Base-by-base conservation (phyloP, 2,329 filamentous ascomycete genomes). In the Penicillium polonicum region DNA sequence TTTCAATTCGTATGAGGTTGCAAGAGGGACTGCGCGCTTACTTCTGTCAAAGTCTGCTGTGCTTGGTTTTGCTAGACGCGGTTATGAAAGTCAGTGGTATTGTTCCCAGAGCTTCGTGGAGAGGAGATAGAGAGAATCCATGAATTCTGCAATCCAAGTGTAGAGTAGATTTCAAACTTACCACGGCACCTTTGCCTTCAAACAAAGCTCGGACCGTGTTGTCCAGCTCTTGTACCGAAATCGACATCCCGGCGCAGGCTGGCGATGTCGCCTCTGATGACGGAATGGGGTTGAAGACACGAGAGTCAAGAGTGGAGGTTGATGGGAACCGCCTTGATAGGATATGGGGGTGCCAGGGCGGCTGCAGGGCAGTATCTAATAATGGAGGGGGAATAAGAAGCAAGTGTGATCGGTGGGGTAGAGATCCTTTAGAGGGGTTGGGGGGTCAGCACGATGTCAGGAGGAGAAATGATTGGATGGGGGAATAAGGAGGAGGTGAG, bases 151-250 rank as follows among this genome's bases (percentile, higher is more conserved):
- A 21, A 42, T 17, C 2, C 27, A 8, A 33, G 35, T 36, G 6
- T 36, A 15, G 12, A 27, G 15, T 6, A 29, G 29, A 42, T 13
- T 29, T 21, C 4, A 15, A 8, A 79, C 88, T 71, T 82, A 96
- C 92, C 82, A 92, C 85, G 61, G 97, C 91, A 70, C 94, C 94
- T 77, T 93, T 90, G 75, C 92, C 92, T 81, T 97, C 93, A 74
- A 96, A 99, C 80, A 99, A 97, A 81, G 91, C 87, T 76, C 90
- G 92, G 83, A 97, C 93, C 67, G 92, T 94, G 78, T 84, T 88
- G 85, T 99, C 94, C 82, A 99, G 87, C 86, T 99, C 94, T 78
- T 89, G 87, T 78, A 99, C 93, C 72, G 89, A 84, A 75, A 85
- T 78, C 70, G 85, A 84, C 85, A 87, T 88, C 65, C 67, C 69